A percentile compares a stretch with the other conserved stretches of the same genome.
Conservation (phyloP, 805 yeast genomes). For the Candida chilensis region DNA sequence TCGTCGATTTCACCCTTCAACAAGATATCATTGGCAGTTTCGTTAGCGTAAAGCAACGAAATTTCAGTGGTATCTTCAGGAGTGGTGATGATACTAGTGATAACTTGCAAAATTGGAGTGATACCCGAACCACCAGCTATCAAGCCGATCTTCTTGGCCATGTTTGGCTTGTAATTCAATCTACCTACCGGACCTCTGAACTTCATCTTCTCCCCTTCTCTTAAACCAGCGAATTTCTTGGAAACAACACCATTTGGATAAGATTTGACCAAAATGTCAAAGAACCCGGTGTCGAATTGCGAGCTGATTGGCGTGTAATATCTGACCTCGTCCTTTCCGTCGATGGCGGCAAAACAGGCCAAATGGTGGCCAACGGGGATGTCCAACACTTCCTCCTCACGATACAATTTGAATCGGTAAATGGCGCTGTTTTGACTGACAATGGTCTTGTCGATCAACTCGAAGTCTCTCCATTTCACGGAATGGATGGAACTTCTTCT, state of each 20-base stretch:
- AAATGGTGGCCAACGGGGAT: constrained; percentile 73
- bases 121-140: constrained; percentile 87
- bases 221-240: constrained; percentile 52
- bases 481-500: constrained; percentile 36
- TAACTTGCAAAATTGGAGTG: constrained; percentile 81
- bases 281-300: constrained; percentile 60
- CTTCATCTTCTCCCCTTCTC: constrained; percentile 56
- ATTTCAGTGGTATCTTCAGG: constrained; percentile 58
- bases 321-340: constrained; percentile 47
- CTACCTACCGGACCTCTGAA: constrained; percentile 79
- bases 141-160: constrained; percentile 55
- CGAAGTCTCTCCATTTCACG: constrained; percentile 55
- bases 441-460: constrained; percentile 65
- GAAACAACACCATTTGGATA: constrained; percentile 67
- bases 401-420: constrained; percentile 58
- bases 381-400: constrained; percentile 50
- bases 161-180: constrained; percentile 47
- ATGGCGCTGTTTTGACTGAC: constrained; percentile 65
- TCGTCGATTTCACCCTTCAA: constrained; percentile 68
- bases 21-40: constrained; percentile 68
- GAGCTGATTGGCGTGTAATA: constrained; percentile 75
- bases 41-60: constrained; percentile 61
- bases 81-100: constrained; percentile 60
- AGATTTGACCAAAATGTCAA: constrained; percentile 71
- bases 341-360: constrained; percentile 40